Evolutionary conservation across 2,329 filamentous ascomycete species (phyloP), one percentile per base, ranked within the genome.

Genomic region (Fusarium marasasianum): DNA sequence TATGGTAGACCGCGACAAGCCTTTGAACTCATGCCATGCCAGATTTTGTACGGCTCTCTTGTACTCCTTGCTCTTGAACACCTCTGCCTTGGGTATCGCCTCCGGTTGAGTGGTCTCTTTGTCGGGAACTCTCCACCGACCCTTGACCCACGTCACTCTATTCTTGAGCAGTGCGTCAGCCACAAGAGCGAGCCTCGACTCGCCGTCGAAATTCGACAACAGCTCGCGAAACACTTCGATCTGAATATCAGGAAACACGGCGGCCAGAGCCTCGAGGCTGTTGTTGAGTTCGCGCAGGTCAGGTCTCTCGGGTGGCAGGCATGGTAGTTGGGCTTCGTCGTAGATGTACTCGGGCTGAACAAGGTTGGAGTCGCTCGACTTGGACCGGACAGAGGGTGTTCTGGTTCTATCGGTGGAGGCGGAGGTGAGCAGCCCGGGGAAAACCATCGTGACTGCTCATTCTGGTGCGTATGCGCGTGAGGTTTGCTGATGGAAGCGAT

Each of bases 211-310:
- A 78, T 87, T 92, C 44, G 87, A 84, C 55, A 96, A 89, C 89
- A 96, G 93, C 84, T 96, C 93, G 50, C 93, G 90, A 79, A 96
- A 94, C 24, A 95, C 93, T 75, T 95, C 93, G 68, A 93, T 87
- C 81, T 94, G 92, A n/a, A 95, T 86, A 81, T 95, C 90, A 35
- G 94, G 94, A 74, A 96, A 96, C 14, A 95, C 87, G 54, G 90
- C 90, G 29, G 91, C 89, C 48, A 96, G 88, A 18, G 88, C 90
- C 69, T 89, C 88, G 72, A 96, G 89, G 76, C 90, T 88, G 57
- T 86, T 85, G 83, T 96, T 96, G 55, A 96, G 87, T 66, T 92
- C 89, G 74, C 89, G 86, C 31, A 95, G 86, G 76, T 94, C 89
- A 44, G 89, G 88, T 41, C 88, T 84, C 68, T 91, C 89, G 73